Conservation (phyloP, 2,329 filamentous ascomycete genomes). For the Aspergillus fructus region DNA sequence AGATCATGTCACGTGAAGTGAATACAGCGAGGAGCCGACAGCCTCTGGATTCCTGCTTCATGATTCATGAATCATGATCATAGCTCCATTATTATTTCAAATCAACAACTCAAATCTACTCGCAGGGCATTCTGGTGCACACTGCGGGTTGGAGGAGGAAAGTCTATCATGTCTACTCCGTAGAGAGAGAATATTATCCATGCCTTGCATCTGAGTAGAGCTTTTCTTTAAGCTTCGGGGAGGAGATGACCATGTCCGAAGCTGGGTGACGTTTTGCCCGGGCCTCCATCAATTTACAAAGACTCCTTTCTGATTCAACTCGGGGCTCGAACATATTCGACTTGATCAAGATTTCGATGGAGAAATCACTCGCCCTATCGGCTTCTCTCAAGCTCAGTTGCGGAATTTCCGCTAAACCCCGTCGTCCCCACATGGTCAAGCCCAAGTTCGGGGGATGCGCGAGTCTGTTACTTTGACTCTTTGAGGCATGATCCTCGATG, state of each 20-base stretch:
- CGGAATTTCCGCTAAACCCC: conserved; percentile 2
- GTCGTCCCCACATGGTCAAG: conserved; percentile 1
- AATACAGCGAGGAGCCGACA: background rate
- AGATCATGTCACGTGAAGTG: background rate
- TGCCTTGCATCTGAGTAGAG: background rate
- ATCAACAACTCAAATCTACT: too few species aligned
- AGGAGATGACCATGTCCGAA: background rate
- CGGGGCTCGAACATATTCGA: background rate
- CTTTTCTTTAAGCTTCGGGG: background rate
- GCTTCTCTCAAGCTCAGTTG: background rate
- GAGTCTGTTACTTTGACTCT: background rate
- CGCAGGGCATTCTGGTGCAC: too few species aligned
- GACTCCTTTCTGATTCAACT: background rate
- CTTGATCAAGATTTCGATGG: too few species aligned
- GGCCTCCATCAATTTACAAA: background rate
- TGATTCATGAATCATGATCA: too few species aligned
- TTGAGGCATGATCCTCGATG: conserved; percentile 7
- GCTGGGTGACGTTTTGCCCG: background rate
- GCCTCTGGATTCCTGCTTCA: too few species aligned
- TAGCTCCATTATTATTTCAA: too few species aligned
- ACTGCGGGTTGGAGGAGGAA: too few species aligned
- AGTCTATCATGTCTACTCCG: too few species aligned
- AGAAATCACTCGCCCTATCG: background rate
- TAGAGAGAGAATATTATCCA: background rate
- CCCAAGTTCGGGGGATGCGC: background rate